A percentile compares a stretch with the other conserved stretches of the same genome.
Conservation (phyloP, 2,329 filamentous ascomycete genomes). For the Neopestalotiopsis rosae region DNA sequence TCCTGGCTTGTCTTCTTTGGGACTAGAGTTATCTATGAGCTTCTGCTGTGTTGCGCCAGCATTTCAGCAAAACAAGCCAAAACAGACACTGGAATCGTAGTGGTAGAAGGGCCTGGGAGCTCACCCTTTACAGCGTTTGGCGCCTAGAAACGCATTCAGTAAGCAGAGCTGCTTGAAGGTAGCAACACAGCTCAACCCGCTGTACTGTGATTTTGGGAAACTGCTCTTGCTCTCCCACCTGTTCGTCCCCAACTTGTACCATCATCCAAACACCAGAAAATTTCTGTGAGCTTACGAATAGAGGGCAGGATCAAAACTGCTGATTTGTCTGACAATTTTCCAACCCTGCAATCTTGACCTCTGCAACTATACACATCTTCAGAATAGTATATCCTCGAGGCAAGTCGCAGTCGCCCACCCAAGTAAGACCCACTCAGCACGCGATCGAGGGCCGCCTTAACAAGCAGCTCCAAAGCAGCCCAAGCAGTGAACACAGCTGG, state of each 20-base stretch:
- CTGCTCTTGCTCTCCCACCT: background rate
- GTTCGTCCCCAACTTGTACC: background rate
- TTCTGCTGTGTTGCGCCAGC: conserved; percentile 6
- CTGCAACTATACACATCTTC: no score
- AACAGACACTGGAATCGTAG: background rate
- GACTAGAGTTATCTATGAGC: conserved; percentile 10
- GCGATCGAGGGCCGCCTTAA: conserved; percentile 10
- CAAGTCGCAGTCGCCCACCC: background rate
- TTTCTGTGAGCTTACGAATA: background rate
- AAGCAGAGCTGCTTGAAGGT: background rate
- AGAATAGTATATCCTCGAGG: background rate
- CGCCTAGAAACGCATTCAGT: background rate
- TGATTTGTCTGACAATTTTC: background rate
- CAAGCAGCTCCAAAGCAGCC: background rate
- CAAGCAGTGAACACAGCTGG: conserved; percentile 12
- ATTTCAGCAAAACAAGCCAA: background rate
- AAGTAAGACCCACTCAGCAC: conserved; percentile 3
- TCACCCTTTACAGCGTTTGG: background rate
- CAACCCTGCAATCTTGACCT: background rate
- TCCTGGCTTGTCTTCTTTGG: background rate
- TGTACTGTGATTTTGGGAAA: background rate
- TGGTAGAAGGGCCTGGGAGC: background rate
- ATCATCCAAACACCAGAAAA: background rate
- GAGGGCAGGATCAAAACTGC: background rate
- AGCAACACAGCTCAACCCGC: background rate